phyloP scores from a whole-genome alignment of 2,329 filamentous ascomycete genomes.

The Ophiocordyceps camponoti-floridani region DNA sequence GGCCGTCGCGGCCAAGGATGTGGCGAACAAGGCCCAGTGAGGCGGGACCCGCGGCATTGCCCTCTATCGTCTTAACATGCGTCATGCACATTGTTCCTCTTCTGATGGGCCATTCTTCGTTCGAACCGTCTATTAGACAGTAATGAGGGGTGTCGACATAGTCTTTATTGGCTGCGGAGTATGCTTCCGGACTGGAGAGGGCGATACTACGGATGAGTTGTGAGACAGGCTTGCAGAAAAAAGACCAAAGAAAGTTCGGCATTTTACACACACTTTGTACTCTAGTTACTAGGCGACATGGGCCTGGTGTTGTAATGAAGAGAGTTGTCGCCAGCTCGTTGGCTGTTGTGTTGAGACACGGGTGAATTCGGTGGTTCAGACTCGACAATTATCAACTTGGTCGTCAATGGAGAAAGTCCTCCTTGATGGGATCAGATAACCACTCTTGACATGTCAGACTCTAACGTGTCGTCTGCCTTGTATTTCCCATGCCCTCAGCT shows the following conservation, averaged over 20 bases:
- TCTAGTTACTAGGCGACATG: constrained; percentile 15
- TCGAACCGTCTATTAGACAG: constrained; percentile 6
- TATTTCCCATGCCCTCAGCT: neutral
- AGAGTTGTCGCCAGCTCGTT: too few species aligned
- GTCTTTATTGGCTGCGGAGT: neutral
- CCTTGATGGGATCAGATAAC: neutral
- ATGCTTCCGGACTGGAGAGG: constrained; percentile 12
- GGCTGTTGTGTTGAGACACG: too few species aligned
- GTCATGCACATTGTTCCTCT: neutral
- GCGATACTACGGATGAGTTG: constrained; percentile 14
- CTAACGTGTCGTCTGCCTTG: neutral
- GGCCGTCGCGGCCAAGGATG: constrained; percentile 29
- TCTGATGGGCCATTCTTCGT: constrained; percentile 3
- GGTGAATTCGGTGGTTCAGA: too few species aligned
- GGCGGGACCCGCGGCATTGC: constrained; percentile 2
- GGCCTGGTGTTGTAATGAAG: constrained; percentile 5
- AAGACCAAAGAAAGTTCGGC: constrained; percentile 6
- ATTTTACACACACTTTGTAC: constrained; percentile 21
- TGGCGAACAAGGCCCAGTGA: constrained; percentile 11
- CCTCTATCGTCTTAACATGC: constrained; percentile 1
- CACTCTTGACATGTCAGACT: neutral
- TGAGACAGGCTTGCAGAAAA: constrained; percentile 1
- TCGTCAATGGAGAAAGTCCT: neutral
- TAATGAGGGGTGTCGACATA: neutral
- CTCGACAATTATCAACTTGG: too few species aligned